Percentiles rank a stretch among this genome's conserved stretches.
phyloP scores from a whole-genome alignment of 805 yeast genomes.

The Hanseniaspora mollemarum region DNA sequence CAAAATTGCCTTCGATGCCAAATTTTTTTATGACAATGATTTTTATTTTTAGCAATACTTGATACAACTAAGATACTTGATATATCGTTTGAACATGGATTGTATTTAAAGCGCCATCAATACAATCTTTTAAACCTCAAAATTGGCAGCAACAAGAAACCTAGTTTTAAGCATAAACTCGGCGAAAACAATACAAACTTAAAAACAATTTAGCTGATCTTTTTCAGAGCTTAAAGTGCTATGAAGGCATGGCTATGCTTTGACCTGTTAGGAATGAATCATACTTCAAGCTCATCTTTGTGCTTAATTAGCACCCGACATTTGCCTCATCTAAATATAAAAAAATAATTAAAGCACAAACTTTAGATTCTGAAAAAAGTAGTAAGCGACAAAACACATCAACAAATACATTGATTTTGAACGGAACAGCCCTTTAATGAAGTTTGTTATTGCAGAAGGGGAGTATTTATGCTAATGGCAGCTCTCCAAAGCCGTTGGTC shows the following conservation, averaged over 20 bases:
- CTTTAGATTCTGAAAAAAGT: slow-evolving; percentile 18
- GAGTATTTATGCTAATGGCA: too few relatives aligned
- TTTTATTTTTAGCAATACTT: slow-evolving; percentile 25
- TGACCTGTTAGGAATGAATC: slow-evolving; percentile 30
- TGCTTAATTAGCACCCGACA: slow-evolving; percentile 30
- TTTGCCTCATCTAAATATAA: slow-evolving; percentile 22
- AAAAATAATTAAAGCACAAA: slow-evolving; percentile 24
- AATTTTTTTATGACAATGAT: slow-evolving; percentile 24
- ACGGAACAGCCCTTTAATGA: too few relatives aligned
- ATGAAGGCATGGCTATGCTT: slow-evolving; percentile 33
- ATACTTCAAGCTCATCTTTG: slow-evolving; percentile 31
- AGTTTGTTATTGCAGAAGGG: too few relatives aligned
- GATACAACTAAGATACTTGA: slow-evolving; percentile 27
- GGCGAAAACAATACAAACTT: too few relatives aligned
- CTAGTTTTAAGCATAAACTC: neutral
- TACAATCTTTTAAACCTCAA: slow-evolving; percentile 32
- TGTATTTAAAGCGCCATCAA: too few relatives aligned
- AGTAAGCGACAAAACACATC: slow-evolving; percentile 21
- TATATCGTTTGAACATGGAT: slow-evolving; percentile 20
- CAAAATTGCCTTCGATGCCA: slow-evolving; percentile 29
- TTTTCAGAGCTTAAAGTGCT: slow-evolving; percentile 33
- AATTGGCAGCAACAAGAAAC: slow-evolving; percentile 17
- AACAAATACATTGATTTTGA: slow-evolving; percentile 27
- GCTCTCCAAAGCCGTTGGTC: too few relatives aligned
- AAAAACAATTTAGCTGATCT: too few relatives aligned